Conservation (phyloP, 2,329 filamentous ascomycete genomes). For the Epicoccum sorghinum region DNA sequence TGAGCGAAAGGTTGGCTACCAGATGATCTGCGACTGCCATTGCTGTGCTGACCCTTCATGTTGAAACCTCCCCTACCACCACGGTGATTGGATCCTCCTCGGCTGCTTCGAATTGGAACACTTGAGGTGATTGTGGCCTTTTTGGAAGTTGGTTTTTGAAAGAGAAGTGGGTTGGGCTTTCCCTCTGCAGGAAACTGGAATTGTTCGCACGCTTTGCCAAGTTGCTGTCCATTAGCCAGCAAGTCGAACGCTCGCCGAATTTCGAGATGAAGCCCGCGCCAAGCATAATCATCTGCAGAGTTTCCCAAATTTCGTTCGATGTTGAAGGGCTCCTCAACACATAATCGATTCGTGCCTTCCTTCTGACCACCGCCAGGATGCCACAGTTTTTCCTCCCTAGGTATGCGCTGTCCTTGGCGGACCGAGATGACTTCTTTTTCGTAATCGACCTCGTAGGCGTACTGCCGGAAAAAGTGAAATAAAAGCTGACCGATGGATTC, state of each 20-base stretch:
- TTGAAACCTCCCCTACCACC: conserved; percentile 55
- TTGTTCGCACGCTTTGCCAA: conserved; percentile 84
- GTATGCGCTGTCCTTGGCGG: conserved; percentile 76
- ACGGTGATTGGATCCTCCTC: conserved; percentile 53
- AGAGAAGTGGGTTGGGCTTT: conserved; percentile 61
- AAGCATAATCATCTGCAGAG: conserved; percentile 93
- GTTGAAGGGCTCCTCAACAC: conserved; percentile 97
- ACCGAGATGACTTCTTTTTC: conserved; percentile 84
- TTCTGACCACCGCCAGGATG: conserved; percentile 62
- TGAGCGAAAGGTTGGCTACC: conserved; percentile 59
- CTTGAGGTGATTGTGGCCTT: conserved; percentile 62
- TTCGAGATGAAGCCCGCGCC: conserved; percentile 88
- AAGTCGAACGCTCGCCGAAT: conserved; percentile 86
- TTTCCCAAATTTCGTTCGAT: conserved; percentile 88
- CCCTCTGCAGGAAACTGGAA: conserved; percentile 83
- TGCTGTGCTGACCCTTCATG: conserved; percentile 53
- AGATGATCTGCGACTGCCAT: conserved; percentile 59
- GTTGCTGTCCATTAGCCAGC: conserved; percentile 73
- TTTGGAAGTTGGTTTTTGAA: conserved; percentile 59
- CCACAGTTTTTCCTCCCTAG: conserved; percentile 89
- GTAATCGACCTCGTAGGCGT: conserved; percentile 92
- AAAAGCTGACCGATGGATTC: conserved; percentile 84
- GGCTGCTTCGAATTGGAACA: conserved; percentile 56
- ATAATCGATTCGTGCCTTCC: conserved; percentile 72
- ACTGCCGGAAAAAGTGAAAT: conserved; percentile 94